Evolutionary conservation across 2,329 filamentous ascomycete species (phyloP), one percentile per base, ranked within the genome.

Genomic region (Penicillium capsulatum): DNA sequence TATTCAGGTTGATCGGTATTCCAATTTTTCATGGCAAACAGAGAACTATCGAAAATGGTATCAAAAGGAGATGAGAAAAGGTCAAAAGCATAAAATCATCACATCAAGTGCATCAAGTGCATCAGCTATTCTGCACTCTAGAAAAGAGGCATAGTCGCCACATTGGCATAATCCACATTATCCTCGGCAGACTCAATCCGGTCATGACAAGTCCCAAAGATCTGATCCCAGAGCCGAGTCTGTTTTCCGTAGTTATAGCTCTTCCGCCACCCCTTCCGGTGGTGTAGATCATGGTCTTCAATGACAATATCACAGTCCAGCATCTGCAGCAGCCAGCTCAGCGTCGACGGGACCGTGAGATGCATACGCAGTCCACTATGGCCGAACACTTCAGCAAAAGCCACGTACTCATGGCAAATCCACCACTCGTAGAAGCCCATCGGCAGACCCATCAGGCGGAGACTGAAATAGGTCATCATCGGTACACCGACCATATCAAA

Each of bases 381-480:
- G 0, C 54, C 54, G n/a, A 49, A 48, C 24, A 57, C 17, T 34
- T 57, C 54, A 16, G 54, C 47, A 22, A 50, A 57, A 1, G 53
- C 45, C 15, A 57, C 52, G 20, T 57, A 57, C 42, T 51, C 42
- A 19, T 55, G 52, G 27, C 52, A 54, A 17, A 57, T 36, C 54
- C 54, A n/a, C n/a, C n/a, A n/a, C n/a, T n/a, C n/a, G n/a, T n/a
- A n/a, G n/a, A n/a, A n/a, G n/a, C n/a, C n/a, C n/a, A n/a, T n/a
- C n/a, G n/a, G n/a, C n/a, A n/a, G n/a, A n/a, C n/a, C n/a, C n/a
- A 57, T 51, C 54, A 57, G 22, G 54, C 53, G 30, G 55, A 56
- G 39, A 56, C 55, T 3, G 45, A 47, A 52, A 32, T 48, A 56
- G 5, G 53, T 45, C 43, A 51, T 45, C 6, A 55, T 32, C 11